These are phyloP conservation scores for Carex arenaria DNA, from an alignment of 202 grass and related monocot species.

Conservation along the genomic window DNA sequence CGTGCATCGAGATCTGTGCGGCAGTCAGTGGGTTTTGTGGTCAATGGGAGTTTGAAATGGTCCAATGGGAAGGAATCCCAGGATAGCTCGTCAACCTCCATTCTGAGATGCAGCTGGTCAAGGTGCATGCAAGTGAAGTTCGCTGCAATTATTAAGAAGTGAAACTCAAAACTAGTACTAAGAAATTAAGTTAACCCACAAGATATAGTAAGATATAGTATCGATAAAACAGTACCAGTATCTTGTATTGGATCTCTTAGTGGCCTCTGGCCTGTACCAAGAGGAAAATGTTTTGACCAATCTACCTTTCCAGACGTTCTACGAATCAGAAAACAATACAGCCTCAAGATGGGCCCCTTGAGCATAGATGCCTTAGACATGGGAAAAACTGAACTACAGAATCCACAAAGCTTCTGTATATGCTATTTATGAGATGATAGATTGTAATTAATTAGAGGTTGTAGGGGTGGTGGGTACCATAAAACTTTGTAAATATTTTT, in stretches of 20 bases:
- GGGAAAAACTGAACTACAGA: not conserved
- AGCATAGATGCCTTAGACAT: not conserved
- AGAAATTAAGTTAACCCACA: not conserved
- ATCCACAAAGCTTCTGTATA: not conserved
- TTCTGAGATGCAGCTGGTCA: not conserved
- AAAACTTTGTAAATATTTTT: no score
- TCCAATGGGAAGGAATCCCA: conserved; percentile 49
- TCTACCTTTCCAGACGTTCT: not conserved
- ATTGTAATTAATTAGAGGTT: no score
- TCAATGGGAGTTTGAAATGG: conserved; percentile 22
- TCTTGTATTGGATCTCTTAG: not conserved
- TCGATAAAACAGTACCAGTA: not conserved
- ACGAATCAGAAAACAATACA: not conserved
- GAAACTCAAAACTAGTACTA: conserved; percentile 7
- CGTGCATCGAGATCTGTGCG: not conserved
- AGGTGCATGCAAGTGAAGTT: conserved; percentile 3
- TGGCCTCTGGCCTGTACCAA: not conserved
- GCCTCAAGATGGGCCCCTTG: not conserved
- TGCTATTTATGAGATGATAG: no score
- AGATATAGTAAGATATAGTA: no score
- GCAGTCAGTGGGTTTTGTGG: not conserved
- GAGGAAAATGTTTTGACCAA: not conserved
- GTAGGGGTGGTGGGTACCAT: no score
- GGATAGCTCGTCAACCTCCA: conserved; percentile 25
- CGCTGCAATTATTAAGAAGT: conserved; percentile 36